These are phyloP conservation scores for Populus hybrid DNA, from an alignment of 441 rosid species.

Conservation along the genomic window DNA sequence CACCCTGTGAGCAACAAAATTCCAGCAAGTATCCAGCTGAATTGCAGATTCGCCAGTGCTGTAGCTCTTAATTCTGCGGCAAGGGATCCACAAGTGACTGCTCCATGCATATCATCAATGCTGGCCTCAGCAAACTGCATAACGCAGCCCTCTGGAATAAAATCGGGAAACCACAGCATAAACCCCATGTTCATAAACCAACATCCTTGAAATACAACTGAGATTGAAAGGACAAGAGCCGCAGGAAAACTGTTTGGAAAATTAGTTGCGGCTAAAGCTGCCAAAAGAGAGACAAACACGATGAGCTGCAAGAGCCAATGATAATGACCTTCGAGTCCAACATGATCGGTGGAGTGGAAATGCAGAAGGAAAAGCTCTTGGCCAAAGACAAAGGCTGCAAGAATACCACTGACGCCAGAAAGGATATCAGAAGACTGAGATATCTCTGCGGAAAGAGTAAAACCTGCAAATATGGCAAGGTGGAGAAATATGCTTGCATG, in stretches of 20 bases:
- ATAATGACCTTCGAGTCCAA: conserved; percentile 85
- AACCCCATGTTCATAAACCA: conserved; percentile 90
- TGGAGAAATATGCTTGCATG: conserved; percentile 84
- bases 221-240: conserved; percentile 55
- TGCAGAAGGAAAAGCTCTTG: conserved; percentile 85
- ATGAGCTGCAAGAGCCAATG: conserved; percentile 84
- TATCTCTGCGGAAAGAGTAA: conserved; percentile 57
- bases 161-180: conserved; percentile 63
- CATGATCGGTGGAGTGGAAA: conserved; percentile 83
- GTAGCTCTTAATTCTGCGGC: conserved; percentile 62
- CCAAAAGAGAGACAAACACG: conserved; percentile 55
- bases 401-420: conserved; percentile 50
- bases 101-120: conserved; percentile 37
- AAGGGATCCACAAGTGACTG: conserved; percentile 51
- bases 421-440: conserved; percentile 39
- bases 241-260: conserved; percentile 49
- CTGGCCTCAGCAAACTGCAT: conserved; percentile 28
- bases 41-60: conserved; percentile 81
- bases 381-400: conserved; percentile 62
- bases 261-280: conserved; percentile 48
- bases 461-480: conserved; percentile 64
- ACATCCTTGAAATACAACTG: conserved; percentile 73
- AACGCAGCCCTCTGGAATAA: conserved; percentile 64
- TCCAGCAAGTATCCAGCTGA: conserved; percentile 76
- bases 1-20: conserved; percentile 55